Conservation (phyloP, 139 green algal genomes). For the Micractinium conductrix region DNA sequence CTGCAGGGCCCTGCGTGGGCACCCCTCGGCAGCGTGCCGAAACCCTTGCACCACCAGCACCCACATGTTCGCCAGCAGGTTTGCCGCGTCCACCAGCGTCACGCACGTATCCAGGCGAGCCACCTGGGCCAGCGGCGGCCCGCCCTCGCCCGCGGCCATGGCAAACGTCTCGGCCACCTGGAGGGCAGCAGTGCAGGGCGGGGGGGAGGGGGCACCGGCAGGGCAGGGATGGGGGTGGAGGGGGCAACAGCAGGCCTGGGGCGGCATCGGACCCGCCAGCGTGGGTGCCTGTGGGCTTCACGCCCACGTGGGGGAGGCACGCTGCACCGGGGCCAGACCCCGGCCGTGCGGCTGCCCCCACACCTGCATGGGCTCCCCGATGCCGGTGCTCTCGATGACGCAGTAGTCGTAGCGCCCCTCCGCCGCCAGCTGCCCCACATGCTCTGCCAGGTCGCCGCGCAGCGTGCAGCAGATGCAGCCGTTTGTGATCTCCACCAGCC, state of each 20-base stretch:
- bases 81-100: constrained; percentile 75
- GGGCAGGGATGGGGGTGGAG: too few species aligned
- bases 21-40: not conserved
- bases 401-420: constrained; percentile 70
- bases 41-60: not conserved
- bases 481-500: not conserved
- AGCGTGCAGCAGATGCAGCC: constrained; percentile 49
- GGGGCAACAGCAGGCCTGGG: too few species aligned
- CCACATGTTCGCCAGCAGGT: constrained; percentile 62
- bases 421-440: constrained; percentile 48
- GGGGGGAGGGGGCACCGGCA: not conserved
- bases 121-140: not conserved
- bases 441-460: constrained; percentile 64
- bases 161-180: constrained; percentile 71
- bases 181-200: not conserved
- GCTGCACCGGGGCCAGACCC: too few species aligned
- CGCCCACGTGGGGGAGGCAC: too few species aligned
- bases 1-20: not conserved
- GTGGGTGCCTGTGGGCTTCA: too few species aligned
- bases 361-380: constrained; percentile 65
- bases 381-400: constrained; percentile 82
- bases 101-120: constrained; percentile 47
- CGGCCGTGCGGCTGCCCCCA: too few species aligned
- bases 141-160: constrained; percentile 28
- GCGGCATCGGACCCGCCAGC: too few species aligned